These are phyloP conservation scores for Aegle marmelos DNA, from an alignment of 345 rosid genomes.

Conservation along the genomic window DNA sequence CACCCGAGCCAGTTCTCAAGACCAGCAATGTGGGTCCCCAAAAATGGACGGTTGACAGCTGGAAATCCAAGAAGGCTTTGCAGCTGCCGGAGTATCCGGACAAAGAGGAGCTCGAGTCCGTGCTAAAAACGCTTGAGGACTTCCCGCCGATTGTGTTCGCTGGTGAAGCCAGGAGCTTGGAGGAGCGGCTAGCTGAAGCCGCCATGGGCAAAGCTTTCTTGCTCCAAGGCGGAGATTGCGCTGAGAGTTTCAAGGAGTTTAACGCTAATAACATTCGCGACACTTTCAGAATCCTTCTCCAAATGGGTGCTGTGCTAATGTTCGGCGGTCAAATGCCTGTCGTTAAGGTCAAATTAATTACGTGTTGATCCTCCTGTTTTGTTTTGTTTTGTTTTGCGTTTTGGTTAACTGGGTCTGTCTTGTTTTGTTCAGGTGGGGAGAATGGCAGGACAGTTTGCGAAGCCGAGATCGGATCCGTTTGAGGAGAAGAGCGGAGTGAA, in stretches of 20 bases:
- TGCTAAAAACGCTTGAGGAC: conserved; percentile 47
- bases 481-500: conserved; percentile 68
- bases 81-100: conserved; percentile 62
- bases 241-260: conserved; percentile 77
- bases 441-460: conserved; percentile 81
- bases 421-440: conserved; percentile 57
- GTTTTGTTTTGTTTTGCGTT: background rate
- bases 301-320: conserved; percentile 77
- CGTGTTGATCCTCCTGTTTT: background rate
- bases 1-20: conserved; percentile 1
- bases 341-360: conserved; percentile 40
- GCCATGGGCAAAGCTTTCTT: conserved; percentile 71
- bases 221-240: conserved; percentile 73
- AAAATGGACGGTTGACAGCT: conserved; percentile 54
- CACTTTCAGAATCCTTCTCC: conserved; percentile 64
- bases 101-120: conserved; percentile 55
- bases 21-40: conserved; percentile 18
- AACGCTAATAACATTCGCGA: conserved; percentile 73
- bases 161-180: conserved; percentile 55
- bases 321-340: conserved; percentile 77
- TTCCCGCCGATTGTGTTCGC: conserved; percentile 71
- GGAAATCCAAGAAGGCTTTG: conserved; percentile 62
- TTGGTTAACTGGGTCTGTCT: background rate
- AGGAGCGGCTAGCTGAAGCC: conserved; percentile 54
- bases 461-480: conserved; percentile 64